Percentiles rank a stretch among this genome's conserved stretches.
Evolutionary conservation across 352 stramenopile genomes (phyloP).

Genomic region (Phytopythium litorale): DNA sequence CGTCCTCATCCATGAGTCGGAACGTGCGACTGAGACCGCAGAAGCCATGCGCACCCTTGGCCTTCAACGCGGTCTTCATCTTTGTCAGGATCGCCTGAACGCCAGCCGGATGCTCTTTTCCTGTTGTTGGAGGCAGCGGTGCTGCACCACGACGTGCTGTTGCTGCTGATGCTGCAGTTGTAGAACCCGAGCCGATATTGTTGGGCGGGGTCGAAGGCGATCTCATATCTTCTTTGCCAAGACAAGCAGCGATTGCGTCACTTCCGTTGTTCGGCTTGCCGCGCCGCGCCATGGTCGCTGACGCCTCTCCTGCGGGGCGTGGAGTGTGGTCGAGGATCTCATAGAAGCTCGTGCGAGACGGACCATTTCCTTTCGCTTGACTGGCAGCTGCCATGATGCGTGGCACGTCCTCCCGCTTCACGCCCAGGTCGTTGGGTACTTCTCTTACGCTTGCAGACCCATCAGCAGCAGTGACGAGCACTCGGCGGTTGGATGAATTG

Average conservation of each 20-base stretch:
- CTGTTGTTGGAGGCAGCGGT: too few species aligned
- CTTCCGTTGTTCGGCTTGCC: conserved; percentile 47
- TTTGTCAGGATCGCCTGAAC: conserved; percentile 55
- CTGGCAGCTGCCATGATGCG: conserved; percentile 19
- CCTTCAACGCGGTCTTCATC: conserved; percentile 46
- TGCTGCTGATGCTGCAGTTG: background rate
- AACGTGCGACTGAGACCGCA: conserved; percentile 75
- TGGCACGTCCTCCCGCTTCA: conserved; percentile 23
- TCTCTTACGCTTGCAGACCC: conserved; percentile 42
- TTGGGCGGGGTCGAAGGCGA: background rate
- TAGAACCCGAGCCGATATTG: background rate
- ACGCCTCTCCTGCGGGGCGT: conserved; percentile 7
- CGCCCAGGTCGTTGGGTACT: conserved; percentile 41
- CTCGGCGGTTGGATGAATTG: conserved; percentile 56
- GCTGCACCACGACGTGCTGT: background rate
- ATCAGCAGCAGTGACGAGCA: conserved; percentile 64
- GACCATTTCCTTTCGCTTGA: conserved; percentile 4
- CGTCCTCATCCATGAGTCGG: conserved; percentile 73
- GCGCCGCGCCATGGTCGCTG: conserved; percentile 20
- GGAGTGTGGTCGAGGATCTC: conserved; percentile 57
- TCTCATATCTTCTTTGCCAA: conserved; percentile 14
- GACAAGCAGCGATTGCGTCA: conserved; percentile 46
- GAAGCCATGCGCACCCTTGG: conserved; percentile 65
- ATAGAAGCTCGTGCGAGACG: conserved; percentile 35
- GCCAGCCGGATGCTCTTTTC: conserved; percentile 23